Evolutionary conservation across 768 basidiomycete species (phyloP).

Genomic region (Cantharellus anzutake): DNA sequence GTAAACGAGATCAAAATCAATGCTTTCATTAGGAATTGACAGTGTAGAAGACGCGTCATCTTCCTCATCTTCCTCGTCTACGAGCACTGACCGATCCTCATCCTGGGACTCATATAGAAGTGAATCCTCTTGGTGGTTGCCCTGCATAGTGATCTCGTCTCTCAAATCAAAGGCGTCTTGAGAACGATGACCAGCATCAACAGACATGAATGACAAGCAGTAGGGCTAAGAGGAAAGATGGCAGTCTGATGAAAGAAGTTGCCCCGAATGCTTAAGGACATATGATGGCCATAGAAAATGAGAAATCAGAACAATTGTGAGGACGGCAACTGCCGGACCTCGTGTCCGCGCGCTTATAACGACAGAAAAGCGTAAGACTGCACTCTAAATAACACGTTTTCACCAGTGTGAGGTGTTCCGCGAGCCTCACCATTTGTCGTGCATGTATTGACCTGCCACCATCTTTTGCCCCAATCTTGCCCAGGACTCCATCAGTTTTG

Average conservation of each 20-base stretch:
- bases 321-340: not conserved
- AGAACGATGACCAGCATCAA: not conserved
- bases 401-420: too few species aligned
- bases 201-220: not conserved
- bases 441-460: too few species aligned
- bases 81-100: slow-evolving; percentile 64
- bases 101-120: slow-evolving; percentile 18
- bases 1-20: slow-evolving; percentile 85
- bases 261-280: too few species aligned
- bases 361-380: slow-evolving; percentile 48
- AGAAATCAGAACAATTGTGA: too few species aligned
- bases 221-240: not conserved
- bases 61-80: slow-evolving; percentile 50
- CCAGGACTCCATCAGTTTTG: too few species aligned
- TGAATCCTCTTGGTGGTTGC: not conserved
- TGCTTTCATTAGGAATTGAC: slow-evolving; percentile 78
- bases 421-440: too few species aligned
- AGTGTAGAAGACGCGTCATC: slow-evolving; percentile 66
- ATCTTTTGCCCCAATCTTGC: too few species aligned
- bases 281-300: too few species aligned
- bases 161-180: not conserved
- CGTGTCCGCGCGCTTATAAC: not conserved
- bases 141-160: not conserved
- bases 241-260: not conserved
- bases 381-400: slow-evolving; percentile 14